Percentiles rank a stretch among this genome's conserved stretches.
phyloP scores from a whole-genome alignment of 2,329 filamentous ascomycete genomes.

The Aureobasidium sp. region DNA sequence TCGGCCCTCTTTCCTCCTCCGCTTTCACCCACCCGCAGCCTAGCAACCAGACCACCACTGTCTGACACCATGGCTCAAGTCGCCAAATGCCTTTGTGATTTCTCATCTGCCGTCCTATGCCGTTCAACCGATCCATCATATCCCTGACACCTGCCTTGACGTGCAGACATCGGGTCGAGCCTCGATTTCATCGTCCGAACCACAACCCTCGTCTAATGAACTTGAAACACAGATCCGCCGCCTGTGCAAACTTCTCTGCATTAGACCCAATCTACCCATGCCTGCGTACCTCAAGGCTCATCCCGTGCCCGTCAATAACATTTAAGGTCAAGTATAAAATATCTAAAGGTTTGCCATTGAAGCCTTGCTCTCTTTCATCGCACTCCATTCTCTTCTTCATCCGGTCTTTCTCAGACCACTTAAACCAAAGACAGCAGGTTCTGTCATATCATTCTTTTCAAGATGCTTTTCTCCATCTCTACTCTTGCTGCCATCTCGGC shows the following conservation, averaged over 20 bases:
- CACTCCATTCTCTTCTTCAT: neutral
- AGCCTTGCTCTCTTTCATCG: neutral
- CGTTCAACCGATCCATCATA: neutral
- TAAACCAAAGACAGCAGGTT: constrained; percentile 20
- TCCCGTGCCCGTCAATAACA: neutral
- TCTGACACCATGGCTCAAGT: neutral
- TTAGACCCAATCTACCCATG: constrained; percentile 11
- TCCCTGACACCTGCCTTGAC: constrained; percentile 5
- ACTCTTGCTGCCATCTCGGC: constrained; percentile 24
- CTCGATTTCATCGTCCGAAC: constrained; percentile 3
- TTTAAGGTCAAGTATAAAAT: constrained; percentile 16
- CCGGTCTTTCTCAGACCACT: no score
- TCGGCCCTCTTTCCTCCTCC: neutral
- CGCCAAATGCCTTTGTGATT: neutral
- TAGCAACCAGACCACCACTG: neutral
- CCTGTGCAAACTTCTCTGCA: constrained; percentile 18
- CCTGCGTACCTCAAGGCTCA: neutral
- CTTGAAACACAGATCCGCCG: constrained; percentile 18
- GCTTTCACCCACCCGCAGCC: neutral
- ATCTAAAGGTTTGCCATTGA: neutral
- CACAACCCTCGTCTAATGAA: constrained; percentile 19
- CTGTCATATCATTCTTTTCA: constrained; percentile 24
- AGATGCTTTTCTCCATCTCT: constrained; percentile 25
- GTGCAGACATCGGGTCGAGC: constrained; percentile 9
- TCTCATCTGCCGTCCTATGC: neutral